A percentile compares a stretch with the other conserved stretches of the same genome.
These are phyloP conservation scores for Syncephalastrum monosporum DNA, from an alignment of 371 early-diverging fungal species.

Conservation along the genomic window DNA sequence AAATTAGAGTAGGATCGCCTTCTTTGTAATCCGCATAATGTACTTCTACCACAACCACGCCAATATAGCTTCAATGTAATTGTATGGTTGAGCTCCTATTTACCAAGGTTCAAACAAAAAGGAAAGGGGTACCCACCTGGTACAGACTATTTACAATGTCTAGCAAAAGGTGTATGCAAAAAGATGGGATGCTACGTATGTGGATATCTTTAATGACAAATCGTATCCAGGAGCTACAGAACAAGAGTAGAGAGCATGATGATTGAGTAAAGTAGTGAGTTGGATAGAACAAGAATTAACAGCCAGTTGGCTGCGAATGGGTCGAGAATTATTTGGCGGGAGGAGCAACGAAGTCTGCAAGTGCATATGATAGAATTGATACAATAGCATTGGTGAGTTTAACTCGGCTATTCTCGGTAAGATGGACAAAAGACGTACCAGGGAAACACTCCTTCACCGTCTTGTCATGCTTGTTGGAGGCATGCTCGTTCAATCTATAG, in stretches of 20 bases:
- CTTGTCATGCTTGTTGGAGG: slow-evolving; percentile 82
- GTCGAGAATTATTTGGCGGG: slow-evolving; percentile 1
- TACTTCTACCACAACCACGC: no score
- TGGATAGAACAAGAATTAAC: slow-evolving; percentile 3
- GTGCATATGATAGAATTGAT: neutral
- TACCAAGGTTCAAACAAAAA: no score
- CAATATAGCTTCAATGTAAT: no score
- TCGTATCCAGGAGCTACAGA: no score
- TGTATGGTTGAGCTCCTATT: no score
- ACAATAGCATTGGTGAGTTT: neutral
- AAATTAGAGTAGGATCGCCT: no score
- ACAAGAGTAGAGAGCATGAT: slow-evolving; percentile 1
- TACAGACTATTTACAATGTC: no score
- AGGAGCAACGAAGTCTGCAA: slow-evolving; percentile 15
- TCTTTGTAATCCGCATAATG: no score
- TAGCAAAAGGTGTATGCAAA: no score
- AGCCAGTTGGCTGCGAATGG: neutral
- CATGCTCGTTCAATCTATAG: slow-evolving; percentile 66
- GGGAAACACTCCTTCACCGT: slow-evolving; percentile 82
- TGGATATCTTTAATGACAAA: no score
- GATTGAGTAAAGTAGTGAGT: neutral
- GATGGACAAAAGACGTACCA: slow-evolving; percentile 30
- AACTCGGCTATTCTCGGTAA: neutral
- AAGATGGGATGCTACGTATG: no score
- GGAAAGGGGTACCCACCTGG: no score